Evolutionary conservation across 768 basidiomycete species (phyloP).

Genomic region (Asterophora parasitica): DNA sequence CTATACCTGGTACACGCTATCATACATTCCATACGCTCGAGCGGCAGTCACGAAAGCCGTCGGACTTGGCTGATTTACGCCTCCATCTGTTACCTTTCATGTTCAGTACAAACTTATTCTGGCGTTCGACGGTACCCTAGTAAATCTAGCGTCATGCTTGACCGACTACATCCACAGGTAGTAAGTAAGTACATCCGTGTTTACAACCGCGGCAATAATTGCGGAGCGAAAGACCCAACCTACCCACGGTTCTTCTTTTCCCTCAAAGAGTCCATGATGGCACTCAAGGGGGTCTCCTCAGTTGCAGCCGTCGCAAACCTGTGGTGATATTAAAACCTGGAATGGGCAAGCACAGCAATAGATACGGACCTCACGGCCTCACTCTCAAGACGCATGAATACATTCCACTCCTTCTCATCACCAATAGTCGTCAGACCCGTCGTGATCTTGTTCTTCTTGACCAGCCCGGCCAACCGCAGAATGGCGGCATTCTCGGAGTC

Average conservation of each 20-base stretch:
- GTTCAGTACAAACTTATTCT: not conserved
- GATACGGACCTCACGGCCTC: constrained; percentile 56
- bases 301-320: constrained; percentile 48
- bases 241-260: constrained; percentile 82
- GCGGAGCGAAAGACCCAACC: constrained; percentile 14
- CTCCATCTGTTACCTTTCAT: not conserved
- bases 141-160: constrained; percentile 4
- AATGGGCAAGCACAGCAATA: not conserved
- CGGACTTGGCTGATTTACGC: constrained; percentile 34
- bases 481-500: constrained; percentile 60
- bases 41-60: constrained; percentile 63
- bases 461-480: constrained; percentile 51
- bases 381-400: constrained; percentile 80
- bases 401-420: constrained; percentile 93
- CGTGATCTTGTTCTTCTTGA: constrained; percentile 55
- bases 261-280: constrained; percentile 70
- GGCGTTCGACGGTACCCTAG: not conserved
- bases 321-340: not conserved
- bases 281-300: constrained; percentile 39
- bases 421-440: constrained; percentile 85
- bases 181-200: too few relatives aligned
- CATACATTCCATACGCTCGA: constrained; percentile 91
- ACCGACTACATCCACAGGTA: not conserved
- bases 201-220: not conserved
- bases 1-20: constrained; percentile 83